Evolutionary conservation across 2,329 filamentous ascomycete species (phyloP).

Genomic region (Sphaerulina populicola): DNA sequence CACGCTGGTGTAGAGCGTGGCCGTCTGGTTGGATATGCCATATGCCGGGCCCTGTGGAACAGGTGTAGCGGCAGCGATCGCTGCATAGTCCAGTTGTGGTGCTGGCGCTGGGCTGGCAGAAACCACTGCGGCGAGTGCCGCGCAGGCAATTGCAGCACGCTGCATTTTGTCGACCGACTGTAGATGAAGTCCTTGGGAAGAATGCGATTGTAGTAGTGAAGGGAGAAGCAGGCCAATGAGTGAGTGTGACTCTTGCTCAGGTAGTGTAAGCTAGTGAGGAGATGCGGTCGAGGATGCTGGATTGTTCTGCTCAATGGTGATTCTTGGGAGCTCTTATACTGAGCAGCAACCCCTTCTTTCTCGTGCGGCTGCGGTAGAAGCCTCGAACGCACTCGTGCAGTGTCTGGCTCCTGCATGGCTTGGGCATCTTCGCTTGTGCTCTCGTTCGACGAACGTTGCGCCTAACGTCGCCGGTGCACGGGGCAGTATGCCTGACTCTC

Average conservation of each 20-base stretch:
- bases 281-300: neutral
- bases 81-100: constrained; percentile 16
- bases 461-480: neutral
- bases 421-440: neutral
- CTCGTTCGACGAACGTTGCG: neutral
- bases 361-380: neutral
- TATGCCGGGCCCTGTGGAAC: constrained; percentile 17
- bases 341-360: neutral
- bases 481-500: neutral
- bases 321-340: neutral
- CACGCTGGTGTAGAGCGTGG: constrained; percentile 18
- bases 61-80: constrained; percentile 18
- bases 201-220: neutral
- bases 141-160: constrained; percentile 4
- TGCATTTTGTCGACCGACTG: neutral
- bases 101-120: constrained; percentile 13
- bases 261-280: neutral
- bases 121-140: constrained; percentile 13
- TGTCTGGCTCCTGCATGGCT: neutral
- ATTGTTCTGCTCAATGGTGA: neutral
- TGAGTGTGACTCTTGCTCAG: neutral
- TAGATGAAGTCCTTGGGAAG: neutral
- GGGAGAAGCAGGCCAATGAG: neutral
- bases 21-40: constrained; percentile 13
- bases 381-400: neutral